Evolutionary conservation across 768 basidiomycete species (phyloP).

Genomic region (Phaffia tasmanica): DNA sequence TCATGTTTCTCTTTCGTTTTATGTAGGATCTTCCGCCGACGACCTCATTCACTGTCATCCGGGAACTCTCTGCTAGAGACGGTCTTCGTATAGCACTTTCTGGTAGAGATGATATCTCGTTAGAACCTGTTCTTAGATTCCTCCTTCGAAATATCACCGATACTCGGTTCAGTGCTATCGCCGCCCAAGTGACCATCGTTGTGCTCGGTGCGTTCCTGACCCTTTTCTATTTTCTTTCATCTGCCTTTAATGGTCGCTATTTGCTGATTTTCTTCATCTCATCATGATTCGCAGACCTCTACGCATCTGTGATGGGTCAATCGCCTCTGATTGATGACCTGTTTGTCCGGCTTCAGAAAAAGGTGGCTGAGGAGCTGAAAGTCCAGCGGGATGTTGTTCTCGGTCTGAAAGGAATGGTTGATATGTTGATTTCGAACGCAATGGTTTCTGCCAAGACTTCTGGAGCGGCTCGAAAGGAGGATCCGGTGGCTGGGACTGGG

Average conservation of each 20-base stretch:
- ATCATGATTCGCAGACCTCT: conserved; percentile 57
- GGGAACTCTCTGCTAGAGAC: conserved; percentile 85
- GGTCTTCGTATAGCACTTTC: conserved; percentile 73
- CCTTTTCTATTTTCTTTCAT: background rate
- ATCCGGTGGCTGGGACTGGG: no score
- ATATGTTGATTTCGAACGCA: conserved; percentile 21
- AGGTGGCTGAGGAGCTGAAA: conserved; percentile 69
- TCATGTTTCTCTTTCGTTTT: background rate
- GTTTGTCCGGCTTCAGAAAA: conserved; percentile 67
- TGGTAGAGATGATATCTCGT: conserved; percentile 81
- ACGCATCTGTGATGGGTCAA: conserved; percentile 80
- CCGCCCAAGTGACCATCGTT: conserved; percentile 63
- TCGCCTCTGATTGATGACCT: conserved; percentile 82
- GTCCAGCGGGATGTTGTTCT: conserved; percentile 67
- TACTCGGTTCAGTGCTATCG: conserved; percentile 84
- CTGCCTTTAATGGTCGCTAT: background rate
- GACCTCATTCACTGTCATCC: conserved; percentile 77
- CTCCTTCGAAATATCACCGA: conserved; percentile 74
- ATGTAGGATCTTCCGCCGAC: conserved; percentile 66
- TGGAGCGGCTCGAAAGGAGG: no score
- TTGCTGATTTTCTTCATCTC: background rate
- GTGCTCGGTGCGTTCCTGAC: conserved; percentile 58
- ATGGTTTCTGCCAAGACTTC: no score
- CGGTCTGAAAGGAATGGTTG: conserved; percentile 24
- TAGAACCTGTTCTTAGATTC: conserved; percentile 81